Conservation (phyloP, 2,329 filamentous ascomycete species). For the Fonsecaea erecta region DNA sequence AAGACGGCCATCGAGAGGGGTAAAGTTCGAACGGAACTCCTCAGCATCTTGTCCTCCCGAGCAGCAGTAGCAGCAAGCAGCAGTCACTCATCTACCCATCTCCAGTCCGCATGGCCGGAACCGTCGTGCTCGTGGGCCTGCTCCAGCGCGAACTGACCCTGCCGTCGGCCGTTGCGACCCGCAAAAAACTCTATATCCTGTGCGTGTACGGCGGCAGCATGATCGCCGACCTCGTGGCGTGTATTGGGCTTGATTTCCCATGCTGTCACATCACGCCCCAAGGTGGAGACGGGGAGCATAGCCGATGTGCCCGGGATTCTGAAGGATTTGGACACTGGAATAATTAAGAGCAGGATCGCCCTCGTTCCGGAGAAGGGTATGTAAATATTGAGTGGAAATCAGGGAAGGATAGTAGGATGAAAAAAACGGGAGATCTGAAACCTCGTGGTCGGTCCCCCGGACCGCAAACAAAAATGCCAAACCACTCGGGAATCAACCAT, state of each 20-base stretch:
- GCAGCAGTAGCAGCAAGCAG: neutral
- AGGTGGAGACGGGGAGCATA: constrained; percentile 21
- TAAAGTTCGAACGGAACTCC: neutral
- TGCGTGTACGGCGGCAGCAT: constrained; percentile 31
- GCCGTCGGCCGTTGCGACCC: constrained; percentile 3
- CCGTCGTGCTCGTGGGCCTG: constrained; percentile 25
- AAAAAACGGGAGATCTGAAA: no score
- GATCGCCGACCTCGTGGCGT: constrained; percentile 14
- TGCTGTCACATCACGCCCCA: constrained; percentile 26
- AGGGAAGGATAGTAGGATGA: no score
- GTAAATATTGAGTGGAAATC: no score
- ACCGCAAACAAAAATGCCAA: no score
- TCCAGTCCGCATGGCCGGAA: constrained; percentile 25
- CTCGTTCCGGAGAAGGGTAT: constrained; percentile 23
- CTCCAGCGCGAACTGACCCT: constrained; percentile 12
- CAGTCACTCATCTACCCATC: neutral
- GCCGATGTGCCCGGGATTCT: constrained; percentile 22
- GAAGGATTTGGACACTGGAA: constrained; percentile 26
- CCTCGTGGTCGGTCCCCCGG: no score
- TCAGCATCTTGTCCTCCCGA: neutral
- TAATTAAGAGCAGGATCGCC: constrained; percentile 28
- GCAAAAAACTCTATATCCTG: constrained; percentile 24
- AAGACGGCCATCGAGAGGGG: constrained; percentile 17
- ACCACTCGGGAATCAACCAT: no score
- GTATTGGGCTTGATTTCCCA: constrained; percentile 22